phyloP scores from a whole-genome alignment of 257 asterid species.

The Solanum ossicruentum region DNA sequence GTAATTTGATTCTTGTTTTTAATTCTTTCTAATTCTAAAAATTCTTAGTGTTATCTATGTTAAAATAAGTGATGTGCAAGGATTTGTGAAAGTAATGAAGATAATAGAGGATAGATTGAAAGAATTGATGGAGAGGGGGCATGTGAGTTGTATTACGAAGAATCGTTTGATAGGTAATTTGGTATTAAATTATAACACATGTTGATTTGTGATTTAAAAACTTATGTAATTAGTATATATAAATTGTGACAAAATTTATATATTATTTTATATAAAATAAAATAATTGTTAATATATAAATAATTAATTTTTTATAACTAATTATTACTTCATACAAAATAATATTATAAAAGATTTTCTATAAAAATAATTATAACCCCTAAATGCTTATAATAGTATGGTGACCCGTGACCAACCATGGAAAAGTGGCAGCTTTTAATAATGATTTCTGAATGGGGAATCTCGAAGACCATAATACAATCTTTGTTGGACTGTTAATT shows the following conservation, averaged over 20 bases:
- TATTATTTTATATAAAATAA: not conserved
- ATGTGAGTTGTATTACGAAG: not conserved
- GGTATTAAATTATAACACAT: not conserved
- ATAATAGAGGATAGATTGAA: not conserved
- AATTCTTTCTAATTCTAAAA: not conserved
- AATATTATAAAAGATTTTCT: too few species aligned
- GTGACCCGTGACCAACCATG: not conserved
- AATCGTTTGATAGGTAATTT: not conserved
- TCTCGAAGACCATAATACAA: not conserved
- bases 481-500: not conserved
- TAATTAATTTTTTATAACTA: too few species aligned
- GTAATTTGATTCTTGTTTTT: not conserved
- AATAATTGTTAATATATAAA: rapidly evolving
- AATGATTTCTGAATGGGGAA: not conserved
- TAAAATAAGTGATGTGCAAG: not conserved
- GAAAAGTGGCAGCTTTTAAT: not conserved
- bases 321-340: too few species aligned
- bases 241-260: rapidly evolving
- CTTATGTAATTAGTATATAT: not conserved
- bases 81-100: not conserved
- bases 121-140: not conserved
- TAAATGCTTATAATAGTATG: not conserved
- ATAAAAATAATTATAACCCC: too few species aligned
- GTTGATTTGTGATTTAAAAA: too few species aligned
- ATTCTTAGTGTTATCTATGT: not conserved